A percentile compares a stretch with the other conserved stretches of the same genome.
These are phyloP conservation scores for Deinandra increscens DNA, from an alignment of 129 eudicot species.

Conservation along the genomic window DNA sequence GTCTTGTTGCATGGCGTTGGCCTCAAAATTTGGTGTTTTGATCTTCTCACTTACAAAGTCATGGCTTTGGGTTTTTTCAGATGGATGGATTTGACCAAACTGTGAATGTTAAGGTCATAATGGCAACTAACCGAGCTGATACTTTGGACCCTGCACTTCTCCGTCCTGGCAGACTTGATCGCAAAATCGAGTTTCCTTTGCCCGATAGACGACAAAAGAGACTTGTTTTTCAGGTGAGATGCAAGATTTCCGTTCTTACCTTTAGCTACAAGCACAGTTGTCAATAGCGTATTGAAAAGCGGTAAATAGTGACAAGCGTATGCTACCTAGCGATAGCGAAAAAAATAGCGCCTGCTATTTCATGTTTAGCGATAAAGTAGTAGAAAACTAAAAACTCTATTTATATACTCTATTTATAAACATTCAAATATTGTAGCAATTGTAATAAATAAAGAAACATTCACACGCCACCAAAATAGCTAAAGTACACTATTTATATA, in stretches of 20 bases:
- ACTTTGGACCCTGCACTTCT: constrained; percentile 60
- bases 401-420: too few relatives aligned
- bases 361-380: too few relatives aligned
- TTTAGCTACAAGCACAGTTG: not conserved
- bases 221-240: constrained; percentile 50
- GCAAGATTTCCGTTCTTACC: not conserved
- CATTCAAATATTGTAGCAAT: too few relatives aligned
- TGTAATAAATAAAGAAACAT: too few relatives aligned
- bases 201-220: constrained; percentile 68
- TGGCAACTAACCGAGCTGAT: constrained; percentile 62
- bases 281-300: too few relatives aligned
- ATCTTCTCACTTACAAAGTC: not conserved
- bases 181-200: constrained; percentile 75
- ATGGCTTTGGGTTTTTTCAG: constrained; percentile 34
- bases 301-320: too few relatives aligned
- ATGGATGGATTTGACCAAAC: constrained; percentile 96
- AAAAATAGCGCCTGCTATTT: too few relatives aligned
- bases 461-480: too few relatives aligned
- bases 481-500: too few relatives aligned
- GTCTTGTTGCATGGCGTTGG: not conserved
- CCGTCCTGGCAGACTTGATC: constrained; percentile 73
- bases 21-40: not conserved
- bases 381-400: too few relatives aligned
- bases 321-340: too few relatives aligned
- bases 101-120: constrained; percentile 72